phyloP scores from a whole-genome alignment of 805 yeast species.

The Monosporozyma solicola region DNA sequence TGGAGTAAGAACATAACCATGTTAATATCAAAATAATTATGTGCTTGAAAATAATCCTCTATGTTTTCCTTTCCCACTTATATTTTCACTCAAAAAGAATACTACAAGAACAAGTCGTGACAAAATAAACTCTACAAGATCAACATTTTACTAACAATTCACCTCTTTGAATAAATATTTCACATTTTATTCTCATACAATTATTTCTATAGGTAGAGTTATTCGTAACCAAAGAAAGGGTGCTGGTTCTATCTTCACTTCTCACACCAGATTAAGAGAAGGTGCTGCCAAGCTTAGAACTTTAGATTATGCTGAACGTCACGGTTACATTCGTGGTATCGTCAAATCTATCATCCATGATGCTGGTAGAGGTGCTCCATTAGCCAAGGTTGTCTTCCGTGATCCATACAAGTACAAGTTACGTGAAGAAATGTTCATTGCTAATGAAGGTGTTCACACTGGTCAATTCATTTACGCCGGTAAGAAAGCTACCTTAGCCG shows the following conservation, averaged over 20 bases:
- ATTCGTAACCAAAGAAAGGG: slow-evolving; percentile 99
- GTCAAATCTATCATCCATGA: slow-evolving; percentile 98
- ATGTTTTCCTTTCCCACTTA: too few relatives aligned
- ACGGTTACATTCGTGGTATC: slow-evolving; percentile 99
- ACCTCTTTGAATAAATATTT: background rate
- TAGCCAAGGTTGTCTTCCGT: slow-evolving; percentile 97
- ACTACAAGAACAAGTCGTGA: too few relatives aligned
- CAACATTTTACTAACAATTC: background rate
- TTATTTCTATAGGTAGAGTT: slow-evolving; percentile 73
- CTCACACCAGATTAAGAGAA: slow-evolving; percentile 99
- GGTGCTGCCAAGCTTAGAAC: slow-evolving; percentile 99
- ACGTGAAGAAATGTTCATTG: slow-evolving; percentile 97
- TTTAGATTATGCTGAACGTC: slow-evolving; percentile 98
- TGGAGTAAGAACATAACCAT: too few relatives aligned
- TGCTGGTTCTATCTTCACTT: slow-evolving; percentile 99
- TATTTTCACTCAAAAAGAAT: too few relatives aligned
- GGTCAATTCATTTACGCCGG: slow-evolving; percentile 99
- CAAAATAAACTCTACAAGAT: too few relatives aligned
- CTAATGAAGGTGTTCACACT: slow-evolving; percentile 99
- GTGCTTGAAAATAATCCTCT: too few relatives aligned
- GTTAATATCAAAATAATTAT: too few relatives aligned
- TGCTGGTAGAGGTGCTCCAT: slow-evolving; percentile 99
- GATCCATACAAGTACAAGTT: slow-evolving; percentile 98
- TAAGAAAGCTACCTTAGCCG: slow-evolving; percentile 93
- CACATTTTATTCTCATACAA: background rate